Percentiles rank a stretch among this genome's conserved stretches.
These are phyloP conservation scores for Aspergillus biplanus DNA, from an alignment of 495 filamentous ascomycete genomes.

Conservation along the genomic window DNA sequence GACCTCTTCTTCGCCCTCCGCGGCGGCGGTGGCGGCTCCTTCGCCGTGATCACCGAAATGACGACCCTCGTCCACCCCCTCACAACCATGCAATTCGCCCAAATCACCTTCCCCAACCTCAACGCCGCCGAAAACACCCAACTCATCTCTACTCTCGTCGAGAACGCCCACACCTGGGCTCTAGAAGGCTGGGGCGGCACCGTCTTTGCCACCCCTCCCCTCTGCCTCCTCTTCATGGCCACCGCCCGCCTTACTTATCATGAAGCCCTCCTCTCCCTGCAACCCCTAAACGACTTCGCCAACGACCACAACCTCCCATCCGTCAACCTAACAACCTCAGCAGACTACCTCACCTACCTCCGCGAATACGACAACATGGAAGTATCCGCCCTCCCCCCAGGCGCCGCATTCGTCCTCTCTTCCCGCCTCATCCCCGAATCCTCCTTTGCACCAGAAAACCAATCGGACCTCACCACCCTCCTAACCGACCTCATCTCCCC, in stretches of 20 bases:
- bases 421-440: too few species aligned
- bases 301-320: not conserved
- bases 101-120: constrained; percentile 34
- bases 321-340: constrained; percentile 7
- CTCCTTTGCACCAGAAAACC: too few species aligned
- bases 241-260: constrained; percentile 19
- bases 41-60: constrained; percentile 47
- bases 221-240: constrained; percentile 14
- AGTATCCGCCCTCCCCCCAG: too few species aligned
- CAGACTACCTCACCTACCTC: constrained; percentile 13
- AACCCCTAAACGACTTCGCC: constrained; percentile 20
- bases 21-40: constrained; percentile 58
- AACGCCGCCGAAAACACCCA: constrained; percentile 22
- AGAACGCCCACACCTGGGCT: constrained; percentile 41
- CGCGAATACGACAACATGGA: not conserved
- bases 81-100: constrained; percentile 35
- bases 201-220: constrained; percentile 14
- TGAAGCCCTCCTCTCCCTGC: constrained; percentile 18
- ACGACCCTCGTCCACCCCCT: constrained; percentile 30
- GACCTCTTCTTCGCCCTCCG: constrained; percentile 61
- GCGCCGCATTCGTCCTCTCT: too few species aligned
- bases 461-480: too few species aligned
- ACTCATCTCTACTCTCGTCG: constrained; percentile 36
- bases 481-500: too few species aligned
- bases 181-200: constrained; percentile 50